Evolutionary conservation across 1,284 basidiomycete species (phyloP).

Genomic region (Xanthoconium separans): DNA sequence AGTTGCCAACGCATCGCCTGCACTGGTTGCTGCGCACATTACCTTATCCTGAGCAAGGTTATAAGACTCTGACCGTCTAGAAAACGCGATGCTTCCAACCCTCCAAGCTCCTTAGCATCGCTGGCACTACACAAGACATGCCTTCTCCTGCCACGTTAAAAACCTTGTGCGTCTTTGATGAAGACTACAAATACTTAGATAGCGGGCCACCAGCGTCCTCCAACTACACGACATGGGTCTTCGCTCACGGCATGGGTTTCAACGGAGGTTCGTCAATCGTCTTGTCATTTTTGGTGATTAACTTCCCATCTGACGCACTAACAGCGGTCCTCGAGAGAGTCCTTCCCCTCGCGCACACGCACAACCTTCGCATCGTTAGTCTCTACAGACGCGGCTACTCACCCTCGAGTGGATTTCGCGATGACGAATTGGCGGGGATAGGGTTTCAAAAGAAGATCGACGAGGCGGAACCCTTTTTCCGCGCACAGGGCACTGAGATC

Average conservation of each 20-base stretch:
- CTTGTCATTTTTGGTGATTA: neutral
- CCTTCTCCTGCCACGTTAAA: neutral
- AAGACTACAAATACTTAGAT: slow-evolving; percentile 22
- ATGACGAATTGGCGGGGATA: slow-evolving; percentile 10
- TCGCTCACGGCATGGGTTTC: slow-evolving; percentile 22
- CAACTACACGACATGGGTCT: slow-evolving; percentile 26
- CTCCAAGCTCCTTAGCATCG: too few species aligned
- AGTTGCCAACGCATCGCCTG: too few species aligned
- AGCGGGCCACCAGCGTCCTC: slow-evolving; percentile 19
- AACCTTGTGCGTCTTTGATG: slow-evolving; percentile 15
- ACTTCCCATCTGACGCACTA: neutral
- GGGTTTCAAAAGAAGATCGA: slow-evolving; percentile 17
- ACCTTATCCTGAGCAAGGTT: too few species aligned
- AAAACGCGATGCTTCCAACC: too few species aligned
- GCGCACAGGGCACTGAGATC: slow-evolving; percentile 25
- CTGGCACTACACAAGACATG: slow-evolving; percentile 1
- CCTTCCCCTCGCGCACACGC: slow-evolving; percentile 22
- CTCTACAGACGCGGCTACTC: slow-evolving; percentile 27
- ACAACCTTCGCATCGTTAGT: slow-evolving; percentile 27
- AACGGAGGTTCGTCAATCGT: slow-evolving; percentile 21
- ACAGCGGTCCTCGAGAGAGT: slow-evolving; percentile 19
- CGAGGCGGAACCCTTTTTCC: slow-evolving; percentile 18
- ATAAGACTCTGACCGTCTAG: too few species aligned
- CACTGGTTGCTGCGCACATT: too few species aligned
- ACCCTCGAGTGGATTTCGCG: slow-evolving; percentile 24